phyloP scores from a whole-genome alignment of 116 monocot species.

The Trichopus zeylanicus region DNA sequence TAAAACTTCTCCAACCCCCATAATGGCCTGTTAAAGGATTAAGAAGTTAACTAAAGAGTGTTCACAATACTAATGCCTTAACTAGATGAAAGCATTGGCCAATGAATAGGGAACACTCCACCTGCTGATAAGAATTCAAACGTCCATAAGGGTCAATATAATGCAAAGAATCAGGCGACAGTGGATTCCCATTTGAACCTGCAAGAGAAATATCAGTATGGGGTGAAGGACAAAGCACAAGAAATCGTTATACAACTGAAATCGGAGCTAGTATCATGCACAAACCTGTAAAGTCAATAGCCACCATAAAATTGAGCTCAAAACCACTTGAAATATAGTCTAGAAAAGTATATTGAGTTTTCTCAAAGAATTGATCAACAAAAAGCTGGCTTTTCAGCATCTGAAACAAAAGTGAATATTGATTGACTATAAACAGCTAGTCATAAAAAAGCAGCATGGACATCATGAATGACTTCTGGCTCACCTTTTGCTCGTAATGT shows the following conservation, averaged over 20 bases:
- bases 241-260: background rate
- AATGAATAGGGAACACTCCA: background rate
- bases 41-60: background rate
- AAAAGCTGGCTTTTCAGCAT: slow-evolving; percentile 52
- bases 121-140: slow-evolving; percentile 68
- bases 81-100: background rate
- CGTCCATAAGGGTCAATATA: slow-evolving; percentile 61
- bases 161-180: slow-evolving; percentile 53
- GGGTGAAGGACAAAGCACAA: background rate
- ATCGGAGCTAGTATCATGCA: too few relatives aligned
- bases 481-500: slow-evolving; percentile 37
- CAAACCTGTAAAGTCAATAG: slow-evolving; percentile 72
- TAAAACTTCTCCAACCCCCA: slow-evolving; percentile 61
- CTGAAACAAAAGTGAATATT: slow-evolving; percentile 19
- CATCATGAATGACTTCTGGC: background rate
- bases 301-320: slow-evolving; percentile 81
- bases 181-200: slow-evolving; percentile 80
- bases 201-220: background rate
- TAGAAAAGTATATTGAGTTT: slow-evolving; percentile 45
- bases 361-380: slow-evolving; percentile 51
- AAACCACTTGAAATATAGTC: slow-evolving; percentile 76
- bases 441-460: too few relatives aligned
- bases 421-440: background rate
- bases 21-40: slow-evolving; percentile 39
- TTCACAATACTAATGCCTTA: too few relatives aligned